These are phyloP conservation scores for Rhizopus stolonifer DNA, from an alignment of 371 early-diverging fungal genomes.

Conservation along the genomic window DNA sequence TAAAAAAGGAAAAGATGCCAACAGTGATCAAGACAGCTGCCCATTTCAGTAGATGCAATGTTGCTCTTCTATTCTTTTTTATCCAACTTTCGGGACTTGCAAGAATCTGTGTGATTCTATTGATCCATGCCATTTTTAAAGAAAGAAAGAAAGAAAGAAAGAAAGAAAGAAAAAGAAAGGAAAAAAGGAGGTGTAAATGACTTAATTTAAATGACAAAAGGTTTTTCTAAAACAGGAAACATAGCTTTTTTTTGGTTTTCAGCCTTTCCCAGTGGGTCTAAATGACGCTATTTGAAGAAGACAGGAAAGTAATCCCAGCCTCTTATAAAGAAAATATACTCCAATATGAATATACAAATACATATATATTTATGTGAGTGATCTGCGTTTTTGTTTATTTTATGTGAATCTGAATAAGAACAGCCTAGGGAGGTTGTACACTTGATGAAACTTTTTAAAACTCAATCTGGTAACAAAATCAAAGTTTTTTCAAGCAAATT, in stretches of 20 bases:
- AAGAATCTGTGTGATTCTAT: slow-evolving; percentile 3
- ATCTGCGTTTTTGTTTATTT: too few species aligned
- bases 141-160: slow-evolving; percentile 5
- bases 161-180: not conserved
- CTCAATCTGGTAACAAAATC: too few species aligned
- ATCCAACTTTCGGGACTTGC: slow-evolving; percentile 12
- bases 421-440: too few species aligned
- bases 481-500: too few species aligned
- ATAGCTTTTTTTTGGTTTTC: not conserved
- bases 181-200: not conserved
- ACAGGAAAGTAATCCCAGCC: too few species aligned
- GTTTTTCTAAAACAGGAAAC: not conserved
- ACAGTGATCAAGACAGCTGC: slow-evolving; percentile 3
- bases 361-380: too few species aligned
- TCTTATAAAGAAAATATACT: too few species aligned
- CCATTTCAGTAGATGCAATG: slow-evolving; percentile 14
- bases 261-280: not conserved
- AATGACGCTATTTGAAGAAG: too few species aligned
- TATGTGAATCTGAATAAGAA: too few species aligned
- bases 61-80: slow-evolving; percentile 16
- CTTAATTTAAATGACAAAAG: not conserved
- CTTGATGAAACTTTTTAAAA: too few species aligned
- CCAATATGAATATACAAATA: too few species aligned
- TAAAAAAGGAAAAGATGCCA: slow-evolving; percentile 18
- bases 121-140: slow-evolving; percentile 17